Conservation (phyloP, 2,329 filamentous ascomycete genomes). For the Hortaea sp. region DNA sequence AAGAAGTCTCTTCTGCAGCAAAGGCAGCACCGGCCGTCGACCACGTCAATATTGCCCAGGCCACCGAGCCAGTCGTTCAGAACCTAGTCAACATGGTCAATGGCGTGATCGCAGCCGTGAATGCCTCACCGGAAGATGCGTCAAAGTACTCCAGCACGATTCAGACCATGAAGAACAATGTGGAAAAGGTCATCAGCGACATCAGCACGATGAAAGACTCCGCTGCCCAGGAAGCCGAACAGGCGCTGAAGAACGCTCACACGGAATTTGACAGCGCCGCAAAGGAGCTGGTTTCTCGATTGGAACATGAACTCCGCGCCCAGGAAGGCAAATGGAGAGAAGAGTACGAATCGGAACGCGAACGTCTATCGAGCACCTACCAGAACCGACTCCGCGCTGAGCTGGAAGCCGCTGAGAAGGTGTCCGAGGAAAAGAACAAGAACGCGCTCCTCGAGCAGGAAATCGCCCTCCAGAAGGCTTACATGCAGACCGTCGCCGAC, state of each 20-base stretch:
- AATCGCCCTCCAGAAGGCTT: slow-evolving; percentile 75
- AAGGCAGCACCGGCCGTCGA: slow-evolving; percentile 51
- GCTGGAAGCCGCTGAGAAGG: slow-evolving; percentile 65
- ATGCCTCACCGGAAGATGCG: slow-evolving; percentile 66
- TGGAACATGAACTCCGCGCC: slow-evolving; percentile 70
- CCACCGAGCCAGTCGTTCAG: slow-evolving; percentile 78
- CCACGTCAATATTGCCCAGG: slow-evolving; percentile 62
- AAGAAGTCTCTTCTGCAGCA: slow-evolving; percentile 9
- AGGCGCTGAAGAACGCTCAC: slow-evolving; percentile 60
- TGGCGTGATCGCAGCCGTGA: slow-evolving; percentile 87
- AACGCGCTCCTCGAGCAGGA: slow-evolving; percentile 88
- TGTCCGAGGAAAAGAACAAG: slow-evolving; percentile 71
- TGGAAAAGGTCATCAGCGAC: slow-evolving; percentile 67
- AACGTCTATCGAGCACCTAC: slow-evolving; percentile 66
- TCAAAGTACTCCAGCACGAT: slow-evolving; percentile 70
- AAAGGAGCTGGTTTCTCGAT: slow-evolving; percentile 74
- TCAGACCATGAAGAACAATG: slow-evolving; percentile 73
- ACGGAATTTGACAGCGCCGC: slow-evolving; percentile 79
- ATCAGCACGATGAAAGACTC: slow-evolving; percentile 64
- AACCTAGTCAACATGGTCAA: slow-evolving; percentile 93
- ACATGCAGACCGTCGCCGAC: slow-evolving; percentile 64
- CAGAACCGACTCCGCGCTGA: slow-evolving; percentile 70
- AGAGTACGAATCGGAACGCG: slow-evolving; percentile 82
- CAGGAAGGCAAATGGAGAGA: slow-evolving; percentile 77
- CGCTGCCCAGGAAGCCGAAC: slow-evolving; percentile 60